Evolutionary conservation across 768 basidiomycete species (phyloP), one percentile per base, ranked within the genome.

Genomic region (Ephemerocybe angulata): DNA sequence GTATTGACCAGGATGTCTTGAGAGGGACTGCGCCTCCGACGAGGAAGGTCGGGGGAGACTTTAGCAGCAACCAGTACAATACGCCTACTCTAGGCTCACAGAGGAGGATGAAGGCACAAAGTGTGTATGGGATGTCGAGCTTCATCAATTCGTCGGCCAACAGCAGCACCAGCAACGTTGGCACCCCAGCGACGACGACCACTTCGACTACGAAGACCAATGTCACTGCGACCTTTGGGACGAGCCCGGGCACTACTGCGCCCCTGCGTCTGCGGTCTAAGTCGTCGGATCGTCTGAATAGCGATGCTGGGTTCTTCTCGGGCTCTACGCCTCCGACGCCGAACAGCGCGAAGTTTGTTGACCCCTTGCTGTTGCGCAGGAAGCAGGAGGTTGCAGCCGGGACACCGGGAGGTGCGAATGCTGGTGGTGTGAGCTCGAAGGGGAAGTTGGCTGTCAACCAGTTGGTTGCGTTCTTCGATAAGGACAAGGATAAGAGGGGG

Each of bases 391-490:
- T 75, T 51, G 76, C 76, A 61, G 65, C 66, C 58, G 63, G 71
- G 40, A 73, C 64, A 40, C 76, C 76, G 37, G 58, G 54, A 43
- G 49, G 63, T 52, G 58, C 42, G 51, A 64, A 56, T 49, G 56
- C 61, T 57, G 71, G 75, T 8, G 33, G 33, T 35, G 79, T 73
- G 3, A 75, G 75, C 60, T 73, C 81, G 17, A 73, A 72, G 52
- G 82, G 76, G 51, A 91, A 90, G 72, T 80, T 88, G 13, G 83
- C 87, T 0, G 79, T 93, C 38, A 87, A 84, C 10, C 81, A 92
- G 63, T 69, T 93, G 40, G 88, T 91, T 13, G 89, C 89, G n/a
- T 93, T 88, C 69, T 93, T 93, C 62, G 88, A 92, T 63, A 68
- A 70, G 28, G 78, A 80, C 38, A 76, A 74, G 68, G 71, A 71